Base-by-base conservation (phyloP, 768 basidiomycete genomes). In the Lactifluus subvellereus region DNA sequence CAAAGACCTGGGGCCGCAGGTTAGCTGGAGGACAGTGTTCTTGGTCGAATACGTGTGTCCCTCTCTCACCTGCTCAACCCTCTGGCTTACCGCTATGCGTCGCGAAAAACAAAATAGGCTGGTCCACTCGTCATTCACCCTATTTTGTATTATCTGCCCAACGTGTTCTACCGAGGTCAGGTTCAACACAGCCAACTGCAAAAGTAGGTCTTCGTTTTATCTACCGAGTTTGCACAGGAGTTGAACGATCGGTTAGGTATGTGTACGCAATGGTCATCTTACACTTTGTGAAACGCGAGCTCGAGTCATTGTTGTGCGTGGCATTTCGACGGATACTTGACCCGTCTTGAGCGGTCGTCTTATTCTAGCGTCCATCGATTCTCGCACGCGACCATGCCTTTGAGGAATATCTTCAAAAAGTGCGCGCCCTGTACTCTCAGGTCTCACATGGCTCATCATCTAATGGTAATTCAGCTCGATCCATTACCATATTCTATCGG, bases 321-420 rank as follows among this genome's bases (percentile, higher is more conserved):
- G 42, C 6, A 10, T 2, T 11, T 10, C 37, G 6, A 27, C 47
- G 8, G 3, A 20, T 11, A 38, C 35, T 58, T 40, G 27, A 50
- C n/a, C n/a, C 7, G 14, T 40, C 37, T 10, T 59, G 32, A 37
- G 0, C 9, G 1, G 14, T 18, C 5, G 14, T 18, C 35, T 45
- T n/a, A 50, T 22, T 51, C 7, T 22, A 92, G 90, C 70, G 84
- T 99, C 1, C 97, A 99, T 73, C 89, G 91, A 11, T 98, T 98
- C 80, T 98, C 94, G 35, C 85, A 94, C 75, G 89, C 86, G 1
- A 97, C 96, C 0, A 96, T 98, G 90, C 97, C 96, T 1, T 74
- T 87, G 61, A 70, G 71, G 62, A 91, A 93, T 71, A 82, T 98
- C 40, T 87, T 96, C 78, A 89, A 87, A 73, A 99, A 99, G 96